A percentile compares a stretch with the other conserved stretches of the same genome.
These are phyloP conservation scores for Penicillium subrubescens DNA, from an alignment of 495 filamentous ascomycete species.

Conservation along the genomic window DNA sequence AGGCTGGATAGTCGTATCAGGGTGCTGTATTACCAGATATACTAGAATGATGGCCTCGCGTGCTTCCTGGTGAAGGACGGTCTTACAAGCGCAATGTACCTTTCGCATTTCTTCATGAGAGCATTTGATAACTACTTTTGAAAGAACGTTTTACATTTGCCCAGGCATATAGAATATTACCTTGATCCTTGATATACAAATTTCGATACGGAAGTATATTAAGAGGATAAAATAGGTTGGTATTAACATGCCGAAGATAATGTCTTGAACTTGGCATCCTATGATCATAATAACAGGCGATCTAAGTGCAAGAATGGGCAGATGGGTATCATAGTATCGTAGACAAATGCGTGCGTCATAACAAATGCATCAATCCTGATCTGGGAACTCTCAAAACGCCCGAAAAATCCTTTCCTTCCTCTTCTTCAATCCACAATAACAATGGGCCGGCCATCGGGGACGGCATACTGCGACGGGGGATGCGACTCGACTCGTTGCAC, in stretches of 20 bases:
- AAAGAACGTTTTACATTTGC: neutral
- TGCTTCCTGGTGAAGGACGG: neutral
- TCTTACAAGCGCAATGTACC: slow-evolving; percentile 13
- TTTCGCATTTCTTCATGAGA: slow-evolving; percentile 1
- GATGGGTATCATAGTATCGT: slow-evolving; percentile 46
- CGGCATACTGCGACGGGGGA: slow-evolving; percentile 21
- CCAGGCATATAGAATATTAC: neutral
- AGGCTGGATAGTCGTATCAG: neutral
- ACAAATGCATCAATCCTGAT: slow-evolving; percentile 11
- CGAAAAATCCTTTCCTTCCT: neutral
- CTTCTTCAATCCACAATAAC: slow-evolving; percentile 39
- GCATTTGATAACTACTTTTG: neutral
- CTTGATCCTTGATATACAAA: neutral
- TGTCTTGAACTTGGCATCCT: neutral
- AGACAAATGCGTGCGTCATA: slow-evolving; percentile 12
- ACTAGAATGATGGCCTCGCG: neutral
- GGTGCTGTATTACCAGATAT: neutral
- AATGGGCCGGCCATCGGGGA: slow-evolving; percentile 29
- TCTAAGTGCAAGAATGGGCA: slow-evolving; percentile 28
- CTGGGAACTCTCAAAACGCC: slow-evolving; percentile 3
- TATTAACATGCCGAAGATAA: neutral
- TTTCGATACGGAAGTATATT: neutral
- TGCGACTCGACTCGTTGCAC: slow-evolving; percentile 28
- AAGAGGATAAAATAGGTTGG: neutral
- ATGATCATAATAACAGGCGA: slow-evolving; percentile 9